Percentiles rank a stretch among this genome's conserved stretches.
Evolutionary conservation across 306 rosid species (phyloP).

Genomic region (Dryas octopetala): DNA sequence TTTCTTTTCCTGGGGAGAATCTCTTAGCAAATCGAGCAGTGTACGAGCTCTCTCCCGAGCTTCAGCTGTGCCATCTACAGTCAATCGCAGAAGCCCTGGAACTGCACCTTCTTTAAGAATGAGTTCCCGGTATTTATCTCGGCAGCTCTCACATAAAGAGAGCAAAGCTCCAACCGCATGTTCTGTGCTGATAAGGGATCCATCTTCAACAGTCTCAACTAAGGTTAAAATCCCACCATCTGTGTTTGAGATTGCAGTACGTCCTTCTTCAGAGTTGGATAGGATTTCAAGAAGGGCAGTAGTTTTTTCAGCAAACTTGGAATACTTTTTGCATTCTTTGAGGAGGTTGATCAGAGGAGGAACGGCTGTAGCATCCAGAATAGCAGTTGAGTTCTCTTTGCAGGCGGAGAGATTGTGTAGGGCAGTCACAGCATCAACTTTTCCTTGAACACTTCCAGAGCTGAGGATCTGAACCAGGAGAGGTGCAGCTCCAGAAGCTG

Average conservation of each 20-base stretch:
- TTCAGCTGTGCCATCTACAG: constrained; percentile 77
- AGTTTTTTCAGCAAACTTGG: constrained; percentile 86
- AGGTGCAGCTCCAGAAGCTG: constrained; percentile 79
- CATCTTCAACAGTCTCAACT: constrained; percentile 88
- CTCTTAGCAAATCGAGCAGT: constrained; percentile 81
- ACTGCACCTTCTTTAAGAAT: constrained; percentile 88
- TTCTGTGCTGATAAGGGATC: constrained; percentile 76
- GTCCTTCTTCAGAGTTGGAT: constrained; percentile 68
- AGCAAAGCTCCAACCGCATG: constrained; percentile 81
- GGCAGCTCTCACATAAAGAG: constrained; percentile 62
- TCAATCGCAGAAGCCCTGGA: constrained; percentile 78
- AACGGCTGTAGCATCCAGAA: constrained; percentile 72
- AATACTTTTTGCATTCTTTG: constrained; percentile 79
- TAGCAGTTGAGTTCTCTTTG: constrained; percentile 48
- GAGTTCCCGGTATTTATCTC: constrained; percentile 76
- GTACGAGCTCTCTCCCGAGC: constrained; percentile 67
- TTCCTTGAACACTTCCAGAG: constrained; percentile 82
- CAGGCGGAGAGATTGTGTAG: constrained; percentile 65
- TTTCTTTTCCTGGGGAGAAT: constrained; percentile 65
- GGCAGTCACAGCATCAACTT: constrained; percentile 82
- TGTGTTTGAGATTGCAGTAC: constrained; percentile 51
- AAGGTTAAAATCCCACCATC: constrained; percentile 73
- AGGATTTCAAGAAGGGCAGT: constrained; percentile 74
- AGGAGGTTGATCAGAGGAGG: constrained; percentile 80
- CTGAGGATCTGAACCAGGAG: constrained; percentile 80